phyloP scores from a whole-genome alignment of 2,329 filamentous ascomycete species.

The Colletotrichum sp. region DNA sequence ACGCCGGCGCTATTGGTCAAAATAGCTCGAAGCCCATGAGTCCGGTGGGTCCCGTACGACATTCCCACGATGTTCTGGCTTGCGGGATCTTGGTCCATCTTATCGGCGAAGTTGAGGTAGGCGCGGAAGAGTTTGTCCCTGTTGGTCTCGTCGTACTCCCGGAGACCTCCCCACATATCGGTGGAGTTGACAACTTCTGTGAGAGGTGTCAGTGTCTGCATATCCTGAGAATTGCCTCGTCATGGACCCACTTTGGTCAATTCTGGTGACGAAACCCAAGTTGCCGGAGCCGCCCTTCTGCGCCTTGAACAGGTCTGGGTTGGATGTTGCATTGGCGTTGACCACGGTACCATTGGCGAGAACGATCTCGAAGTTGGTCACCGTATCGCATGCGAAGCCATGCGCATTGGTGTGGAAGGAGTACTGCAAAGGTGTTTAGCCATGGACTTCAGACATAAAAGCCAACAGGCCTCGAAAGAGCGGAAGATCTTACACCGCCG shows the following conservation, averaged over 20 bases:
- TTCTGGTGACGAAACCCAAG: slow-evolving; percentile 42
- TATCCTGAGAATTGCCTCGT: accelerated
- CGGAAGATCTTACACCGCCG: slow-evolving; percentile 11
- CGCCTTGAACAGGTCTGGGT: slow-evolving; percentile 48
- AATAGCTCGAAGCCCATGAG: slow-evolving; percentile 23
- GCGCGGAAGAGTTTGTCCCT: slow-evolving; percentile 29
- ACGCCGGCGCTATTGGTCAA: slow-evolving; percentile 31
- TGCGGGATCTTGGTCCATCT: slow-evolving; percentile 27
- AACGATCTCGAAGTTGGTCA: slow-evolving; percentile 48
- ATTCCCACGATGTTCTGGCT: slow-evolving; percentile 33
- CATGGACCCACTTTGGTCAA: slow-evolving; percentile 21
- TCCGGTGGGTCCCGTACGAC: slow-evolving; percentile 22
- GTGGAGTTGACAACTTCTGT: slow-evolving; percentile 18
- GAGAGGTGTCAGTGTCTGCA: background rate
- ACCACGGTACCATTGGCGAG: slow-evolving; percentile 44
- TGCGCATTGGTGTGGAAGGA: slow-evolving; percentile 32
- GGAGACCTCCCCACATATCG: slow-evolving; percentile 33
- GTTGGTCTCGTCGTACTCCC: slow-evolving; percentile 26
- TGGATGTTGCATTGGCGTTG: slow-evolving; percentile 39
- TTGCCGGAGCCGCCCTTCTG: slow-evolving; percentile 53
- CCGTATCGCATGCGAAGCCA: slow-evolving; percentile 47
- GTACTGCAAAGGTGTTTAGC: slow-evolving; percentile 15
- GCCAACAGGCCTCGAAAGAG: too few relatives aligned
- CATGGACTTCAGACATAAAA: accelerated
- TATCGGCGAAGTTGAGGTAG: slow-evolving; percentile 31